Conservation (phyloP, 805 yeast genomes). For the Metschnikowia similis region DNA sequence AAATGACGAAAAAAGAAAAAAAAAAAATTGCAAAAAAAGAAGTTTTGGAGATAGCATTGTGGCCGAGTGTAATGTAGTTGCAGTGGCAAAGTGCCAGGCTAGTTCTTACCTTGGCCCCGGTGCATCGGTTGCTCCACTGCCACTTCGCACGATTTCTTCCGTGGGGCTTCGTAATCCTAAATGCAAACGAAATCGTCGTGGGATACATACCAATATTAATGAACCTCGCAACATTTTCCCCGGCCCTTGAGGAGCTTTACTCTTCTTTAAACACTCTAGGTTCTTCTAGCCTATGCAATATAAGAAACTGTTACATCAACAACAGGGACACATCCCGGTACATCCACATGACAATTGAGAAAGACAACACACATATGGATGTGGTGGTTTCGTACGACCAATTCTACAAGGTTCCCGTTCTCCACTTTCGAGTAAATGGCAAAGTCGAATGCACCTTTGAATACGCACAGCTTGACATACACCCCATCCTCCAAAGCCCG, state of each 20-base stretch:
- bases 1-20: not conserved
- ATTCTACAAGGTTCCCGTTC: conserved; percentile 29
- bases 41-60: not conserved
- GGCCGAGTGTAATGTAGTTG: not conserved
- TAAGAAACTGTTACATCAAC: conserved; percentile 11
- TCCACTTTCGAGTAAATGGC: conserved; percentile 20
- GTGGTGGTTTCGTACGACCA: conserved; percentile 27
- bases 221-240: not conserved
- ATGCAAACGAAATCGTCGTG: too few relatives aligned
- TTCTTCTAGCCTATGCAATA: not conserved
- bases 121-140: not conserved
- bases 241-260: not conserved
- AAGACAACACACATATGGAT: conserved; percentile 9
- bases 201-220: not conserved
- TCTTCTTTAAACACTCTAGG: not conserved
- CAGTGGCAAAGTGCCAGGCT: not conserved
- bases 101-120: not conserved
- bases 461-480: conserved; percentile 10
- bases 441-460: not conserved
- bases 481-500: conserved; percentile 14
- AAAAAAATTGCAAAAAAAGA: not conserved
- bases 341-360: conserved; percentile 2
- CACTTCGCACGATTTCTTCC: not conserved
- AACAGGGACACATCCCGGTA: conserved; percentile 6
- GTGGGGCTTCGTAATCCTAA: not conserved